Base-by-base conservation (phyloP, 148 eudicot species). In the Silene uniflora region DNA sequence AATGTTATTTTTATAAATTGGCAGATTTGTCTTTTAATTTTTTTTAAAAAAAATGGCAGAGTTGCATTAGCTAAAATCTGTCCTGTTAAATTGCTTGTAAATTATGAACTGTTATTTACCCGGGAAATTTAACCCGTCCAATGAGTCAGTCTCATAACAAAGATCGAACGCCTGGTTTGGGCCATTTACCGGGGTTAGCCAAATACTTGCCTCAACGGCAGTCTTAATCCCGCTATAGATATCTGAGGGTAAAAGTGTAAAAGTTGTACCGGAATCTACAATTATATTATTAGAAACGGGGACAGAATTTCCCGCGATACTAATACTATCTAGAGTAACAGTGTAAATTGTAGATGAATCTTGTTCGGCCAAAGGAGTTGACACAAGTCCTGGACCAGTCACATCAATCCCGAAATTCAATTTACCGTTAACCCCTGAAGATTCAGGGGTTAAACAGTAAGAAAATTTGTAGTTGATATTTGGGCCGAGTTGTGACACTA, bases 391-490 rank as follows among this genome's bases (percentile, higher is more conserved):
- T 1, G 64, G 35, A 32, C 76, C 79, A 18, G 54, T 42, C 22
- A 75, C 84, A 42, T 62, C 62, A 0, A 49, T 56, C 42, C 84
- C 86, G 63, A 84, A 81, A 18, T 55, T 69, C 13, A 84, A 32
- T 22, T 78, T 81, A 47, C 83, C 71, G 11, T 80, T 77, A 13
- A 32, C 44, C 4, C 19, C 17, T 0, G 73, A 44, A 18, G 27
- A 10, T 6, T 17, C 18, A 6, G 79, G 69, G 12, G 78, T 73
- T 47, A 86, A 75, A 29, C 86, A 83, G 52, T 86, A 83, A 0
- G 86, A 81, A 58, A 86, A 83, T 56, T 75, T 86, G 56, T 80
- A 80, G 70, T 59, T 49, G 7, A 81, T 77, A 0, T 64, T 23
- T 21, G 77, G 46, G 32, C 84, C 74, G 4, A 81, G 49, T 79